Evolutionary conservation across 2,329 filamentous ascomycete species (phyloP), one percentile per base, ranked within the genome.

Genomic region (Cladorrhinum sp.): DNA sequence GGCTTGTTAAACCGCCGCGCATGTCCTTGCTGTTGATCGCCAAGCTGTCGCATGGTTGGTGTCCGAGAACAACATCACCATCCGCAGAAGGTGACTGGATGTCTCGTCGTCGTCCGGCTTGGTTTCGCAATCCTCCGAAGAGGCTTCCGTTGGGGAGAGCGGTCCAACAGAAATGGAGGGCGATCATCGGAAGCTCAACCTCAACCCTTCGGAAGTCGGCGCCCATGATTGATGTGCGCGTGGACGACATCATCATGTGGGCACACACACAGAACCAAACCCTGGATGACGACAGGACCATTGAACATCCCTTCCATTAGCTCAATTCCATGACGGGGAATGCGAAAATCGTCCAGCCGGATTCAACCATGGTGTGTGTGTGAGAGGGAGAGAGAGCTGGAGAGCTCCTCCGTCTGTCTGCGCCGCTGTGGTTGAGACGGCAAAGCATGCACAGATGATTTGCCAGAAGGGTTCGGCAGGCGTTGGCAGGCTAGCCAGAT

Each of bases 401-500:
- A 30, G 26, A 10, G 26, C 26, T 42, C 36, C 16, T 39, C 36
- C 53, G 30, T 28, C 36, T n/a, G 26, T 28, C 33, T 28, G 28
- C 51, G 51, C 51, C 51, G 51, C 28, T 28, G 51, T 28, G 42
- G 39, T 48, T 56, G 23, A 56, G 54, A 48, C 54, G 39, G 33
- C 52, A 55, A 55, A 16, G 24, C 52, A 42, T 39, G 52, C 20
- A 23, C 33, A 39, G 12, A 55, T 55, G 52, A 33, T 55, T 56
- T 18, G 30, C 54, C 39, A 36, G 16, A 51, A 51, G 33, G 33
- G 33, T 16, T 36, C 12, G 3, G 33, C 33, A 16, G 33, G 33
- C 26, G 33, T 36, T 58, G 58, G 24, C 33, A 62, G 54, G 61
- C 63, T 65, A 65, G 53, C 55, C 59, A 20, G 50, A 64, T 63